Conservation (phyloP, 139 green algal genomes). For the Deuterostichococcus epilithicus region DNA sequence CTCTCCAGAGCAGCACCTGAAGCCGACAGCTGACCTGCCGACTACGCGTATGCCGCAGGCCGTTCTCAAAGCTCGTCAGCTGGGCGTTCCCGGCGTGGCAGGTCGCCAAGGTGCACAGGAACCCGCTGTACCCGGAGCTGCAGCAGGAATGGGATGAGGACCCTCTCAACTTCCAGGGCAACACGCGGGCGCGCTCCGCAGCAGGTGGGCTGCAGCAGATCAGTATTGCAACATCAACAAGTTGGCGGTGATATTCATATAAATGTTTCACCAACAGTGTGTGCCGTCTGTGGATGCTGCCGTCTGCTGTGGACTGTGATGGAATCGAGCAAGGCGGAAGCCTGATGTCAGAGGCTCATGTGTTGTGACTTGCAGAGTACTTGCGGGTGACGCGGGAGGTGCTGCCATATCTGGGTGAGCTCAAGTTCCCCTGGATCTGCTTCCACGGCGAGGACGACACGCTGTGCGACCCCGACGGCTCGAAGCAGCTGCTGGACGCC, state of each 20-base stretch:
- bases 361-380: slow-evolving; percentile 40
- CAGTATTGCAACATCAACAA: too few species aligned
- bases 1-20: too few species aligned
- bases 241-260: too few species aligned
- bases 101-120: slow-evolving; percentile 33
- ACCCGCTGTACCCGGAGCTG: slow-evolving; percentile 48
- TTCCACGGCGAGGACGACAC: slow-evolving; percentile 64
- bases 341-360: too few species aligned
- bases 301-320: too few species aligned
- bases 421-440: slow-evolving; percentile 47
- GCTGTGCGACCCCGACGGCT: slow-evolving; percentile 60
- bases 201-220: not conserved
- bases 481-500: slow-evolving; percentile 29
- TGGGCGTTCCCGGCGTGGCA: slow-evolving; percentile 29
- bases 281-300: slow-evolving; percentile 4
- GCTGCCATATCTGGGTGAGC: slow-evolving; percentile 28
- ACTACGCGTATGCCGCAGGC: slow-evolving; percentile 13
- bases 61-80: slow-evolving; percentile 37
- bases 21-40: not conserved
- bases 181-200: not conserved
- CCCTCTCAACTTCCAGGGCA: not conserved
- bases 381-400: slow-evolving; percentile 31
- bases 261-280: too few species aligned
- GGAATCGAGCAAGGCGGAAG: too few species aligned
- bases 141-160: slow-evolving; percentile 45